These are phyloP conservation scores for Plasmodium coatneyi DNA, from an alignment of 169 alveolate genomes.

Conservation along the genomic window DNA sequence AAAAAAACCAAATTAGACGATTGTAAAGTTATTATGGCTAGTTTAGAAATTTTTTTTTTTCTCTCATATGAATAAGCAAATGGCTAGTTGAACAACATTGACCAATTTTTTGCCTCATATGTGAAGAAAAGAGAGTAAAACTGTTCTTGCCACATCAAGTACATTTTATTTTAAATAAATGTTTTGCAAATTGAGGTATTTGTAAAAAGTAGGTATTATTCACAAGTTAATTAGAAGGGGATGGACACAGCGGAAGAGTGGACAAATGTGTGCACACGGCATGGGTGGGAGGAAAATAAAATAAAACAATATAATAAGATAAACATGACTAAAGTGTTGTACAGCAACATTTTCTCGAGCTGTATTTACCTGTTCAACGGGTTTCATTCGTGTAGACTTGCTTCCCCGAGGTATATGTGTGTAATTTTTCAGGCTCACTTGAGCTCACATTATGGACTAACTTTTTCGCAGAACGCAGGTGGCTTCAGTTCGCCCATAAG, in stretches of 20 bases:
- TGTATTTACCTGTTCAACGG: not conserved
- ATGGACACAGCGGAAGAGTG: not conserved
- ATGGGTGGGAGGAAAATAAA: not conserved
- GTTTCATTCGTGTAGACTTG: not conserved
- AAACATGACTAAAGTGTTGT: not conserved
- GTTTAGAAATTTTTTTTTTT: not conserved
- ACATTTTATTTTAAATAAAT: not conserved
- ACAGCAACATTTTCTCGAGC: not conserved
- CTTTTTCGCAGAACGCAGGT: not conserved
- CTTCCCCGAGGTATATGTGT: not conserved
- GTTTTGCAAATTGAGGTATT: not conserved
- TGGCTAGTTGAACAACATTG: not conserved
- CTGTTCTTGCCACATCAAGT: not conserved
- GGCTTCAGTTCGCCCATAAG: not conserved
- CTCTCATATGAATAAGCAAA: not conserved
- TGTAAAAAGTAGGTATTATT: not conserved
- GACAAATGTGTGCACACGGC: not conserved
- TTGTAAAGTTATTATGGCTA: conserved; percentile 1
- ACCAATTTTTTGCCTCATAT: not conserved
- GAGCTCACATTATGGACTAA: not conserved
- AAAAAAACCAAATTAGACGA: not conserved
- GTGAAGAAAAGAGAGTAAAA: not conserved
- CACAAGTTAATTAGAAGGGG: not conserved
- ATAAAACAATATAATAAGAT: not conserved
- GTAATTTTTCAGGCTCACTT: not conserved